Conservation (phyloP, 768 basidiomycete species). For the Suillus subalutaceus region DNA sequence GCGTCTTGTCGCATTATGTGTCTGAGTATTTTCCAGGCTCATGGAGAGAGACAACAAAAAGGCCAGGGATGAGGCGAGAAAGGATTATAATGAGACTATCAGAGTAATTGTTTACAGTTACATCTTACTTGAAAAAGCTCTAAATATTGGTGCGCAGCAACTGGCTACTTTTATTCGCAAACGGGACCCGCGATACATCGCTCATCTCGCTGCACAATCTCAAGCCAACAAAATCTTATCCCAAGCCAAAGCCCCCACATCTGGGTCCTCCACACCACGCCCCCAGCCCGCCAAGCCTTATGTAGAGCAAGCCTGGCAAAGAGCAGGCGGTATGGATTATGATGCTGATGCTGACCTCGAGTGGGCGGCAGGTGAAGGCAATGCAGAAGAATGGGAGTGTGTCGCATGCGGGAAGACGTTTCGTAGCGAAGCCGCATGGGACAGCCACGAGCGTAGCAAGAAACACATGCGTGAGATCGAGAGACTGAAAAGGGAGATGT, state of each 20-base stretch:
- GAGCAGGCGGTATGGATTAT: slow-evolving; percentile 38
- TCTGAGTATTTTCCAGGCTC: slow-evolving; percentile 45
- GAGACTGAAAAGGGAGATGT: slow-evolving; percentile 75
- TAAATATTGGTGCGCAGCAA: slow-evolving; percentile 46
- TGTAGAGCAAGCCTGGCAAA: slow-evolving; percentile 92
- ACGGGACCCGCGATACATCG: slow-evolving; percentile 87
- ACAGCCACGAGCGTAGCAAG: slow-evolving; percentile 93
- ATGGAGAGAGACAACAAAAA: slow-evolving; percentile 99
- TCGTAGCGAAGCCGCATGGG: slow-evolving; percentile 91
- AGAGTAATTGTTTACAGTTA: slow-evolving; percentile 47
- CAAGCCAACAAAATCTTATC: slow-evolving; percentile 36
- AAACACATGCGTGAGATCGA: slow-evolving; percentile 92
- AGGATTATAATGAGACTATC: slow-evolving; percentile 92
- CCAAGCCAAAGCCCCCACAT: slow-evolving; percentile 20
- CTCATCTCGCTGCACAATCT: slow-evolving; percentile 52
- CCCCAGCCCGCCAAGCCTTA: slow-evolving; percentile 43
- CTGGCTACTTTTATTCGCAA: slow-evolving; percentile 78
- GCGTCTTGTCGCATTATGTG: neutral
- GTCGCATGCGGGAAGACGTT: slow-evolving; percentile 93
- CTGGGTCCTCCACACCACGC: slow-evolving; percentile 32
- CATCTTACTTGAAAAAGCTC: neutral
- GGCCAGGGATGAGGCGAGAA: slow-evolving; percentile 80
- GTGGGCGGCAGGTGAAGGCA: slow-evolving; percentile 73
- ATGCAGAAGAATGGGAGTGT: slow-evolving; percentile 89
- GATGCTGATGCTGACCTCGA: slow-evolving; percentile 63